phyloP scores from a whole-genome alignment of 371 early-diverging fungal genomes.

The Mucor mucedo region DNA sequence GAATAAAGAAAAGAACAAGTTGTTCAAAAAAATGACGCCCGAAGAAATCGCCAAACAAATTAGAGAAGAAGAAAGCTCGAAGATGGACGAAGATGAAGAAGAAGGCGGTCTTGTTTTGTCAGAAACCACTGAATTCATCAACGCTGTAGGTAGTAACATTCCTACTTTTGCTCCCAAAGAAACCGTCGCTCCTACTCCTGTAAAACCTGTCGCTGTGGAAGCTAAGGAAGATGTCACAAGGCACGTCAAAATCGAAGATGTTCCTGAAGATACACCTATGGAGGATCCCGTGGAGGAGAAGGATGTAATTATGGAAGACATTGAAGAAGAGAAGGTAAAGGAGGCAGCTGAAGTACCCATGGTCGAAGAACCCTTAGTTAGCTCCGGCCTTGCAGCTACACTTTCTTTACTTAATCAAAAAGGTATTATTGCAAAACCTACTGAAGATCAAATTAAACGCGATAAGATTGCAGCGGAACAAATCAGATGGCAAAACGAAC shows the following conservation, averaged over 20 bases:
- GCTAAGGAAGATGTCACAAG: slow-evolving; percentile 16
- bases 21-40: slow-evolving; percentile 54
- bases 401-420: slow-evolving; percentile 78
- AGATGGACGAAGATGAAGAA: slow-evolving; percentile 41
- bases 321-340: slow-evolving; percentile 7
- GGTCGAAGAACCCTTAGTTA: slow-evolving; percentile 83
- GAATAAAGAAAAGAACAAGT: slow-evolving; percentile 54
- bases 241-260: slow-evolving; percentile 2
- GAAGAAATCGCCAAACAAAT: slow-evolving; percentile 63
- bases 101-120: slow-evolving; percentile 58
- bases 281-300: background rate
- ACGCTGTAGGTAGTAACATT: slow-evolving; percentile 50
- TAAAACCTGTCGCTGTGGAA: background rate
- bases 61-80: slow-evolving; percentile 30
- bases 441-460: slow-evolving; percentile 64
- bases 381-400: slow-evolving; percentile 85
- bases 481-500: slow-evolving; percentile 72
- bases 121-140: slow-evolving; percentile 76
- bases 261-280: background rate
- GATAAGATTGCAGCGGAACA: slow-evolving; percentile 71
- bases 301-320: background rate
- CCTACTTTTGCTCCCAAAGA: slow-evolving; percentile 40
- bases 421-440: slow-evolving; percentile 70
- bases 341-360: slow-evolving; percentile 34
- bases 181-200: background rate